phyloP scores from a whole-genome alignment of 176 grass and related monocot species.

The Triticum aestivum region IWGSC_CS_RefSeq_v2.1 NC_057803.1:582866766-582867265 shows the following conservation, averaged over 20 bases:
- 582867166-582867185: not conserved
- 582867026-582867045: too few species aligned
- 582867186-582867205: not conserved
- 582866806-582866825: too few species aligned
- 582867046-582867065: not conserved
- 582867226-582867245: not conserved
- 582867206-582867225: not conserved
- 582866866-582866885: not conserved
- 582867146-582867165: not conserved
- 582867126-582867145: not conserved
- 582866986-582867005: slow-evolving; percentile 98
- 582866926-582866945: slow-evolving; percentile 80
- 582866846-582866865: not conserved
- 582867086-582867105: not conserved
- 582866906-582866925: slow-evolving; percentile 98
- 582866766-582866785: too few species aligned
- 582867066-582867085: not conserved
- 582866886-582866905: slow-evolving; percentile 47
- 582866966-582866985: slow-evolving; percentile 95
- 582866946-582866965: slow-evolving; percentile 99
- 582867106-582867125: not conserved
- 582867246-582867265: not conserved
- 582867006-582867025: slow-evolving; percentile 78
- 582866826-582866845: too few species aligned
- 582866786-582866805: too few species aligned